Conservation (phyloP, 192 early-diverging fungal species). For the Coemansia sp. region DNA sequence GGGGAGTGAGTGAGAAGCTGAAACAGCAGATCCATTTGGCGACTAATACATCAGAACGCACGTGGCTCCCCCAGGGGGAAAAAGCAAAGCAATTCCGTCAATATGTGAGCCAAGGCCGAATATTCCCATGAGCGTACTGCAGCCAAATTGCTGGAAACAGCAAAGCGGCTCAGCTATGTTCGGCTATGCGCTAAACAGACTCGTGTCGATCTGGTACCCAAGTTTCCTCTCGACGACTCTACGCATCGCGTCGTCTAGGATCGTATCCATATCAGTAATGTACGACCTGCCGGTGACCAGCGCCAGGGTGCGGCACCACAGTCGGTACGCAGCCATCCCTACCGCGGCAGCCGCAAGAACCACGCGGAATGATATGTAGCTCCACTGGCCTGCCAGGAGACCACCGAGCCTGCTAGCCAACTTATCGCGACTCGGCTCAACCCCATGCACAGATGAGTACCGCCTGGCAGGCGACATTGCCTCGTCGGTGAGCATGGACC, state of each 20-base stretch:
- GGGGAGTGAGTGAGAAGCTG: no score
- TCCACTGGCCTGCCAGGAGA: conserved; percentile 34
- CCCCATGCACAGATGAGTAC: conserved; percentile 17
- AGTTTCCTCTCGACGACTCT: conserved; percentile 67
- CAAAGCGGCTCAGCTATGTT: background rate
- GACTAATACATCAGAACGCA: no score
- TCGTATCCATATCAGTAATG: conserved; percentile 64
- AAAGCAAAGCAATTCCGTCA: no score
- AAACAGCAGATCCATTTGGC: no score
- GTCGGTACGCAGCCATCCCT: conserved; percentile 36
- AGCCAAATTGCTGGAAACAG: no score
- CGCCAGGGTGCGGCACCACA: conserved; percentile 25
- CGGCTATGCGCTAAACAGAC: conserved; percentile 69
- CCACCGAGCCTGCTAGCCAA: conserved; percentile 9
- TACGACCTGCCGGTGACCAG: conserved; percentile 19
- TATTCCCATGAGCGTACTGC: no score
- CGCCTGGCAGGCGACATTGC: conserved; percentile 18
- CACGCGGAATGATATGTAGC: conserved; percentile 40
- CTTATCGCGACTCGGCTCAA: conserved; percentile 18
- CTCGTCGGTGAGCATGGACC: conserved; percentile 46
- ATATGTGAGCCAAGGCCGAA: no score
- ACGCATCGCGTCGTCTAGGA: conserved; percentile 73
- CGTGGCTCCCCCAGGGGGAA: no score
- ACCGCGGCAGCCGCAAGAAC: conserved; percentile 50
- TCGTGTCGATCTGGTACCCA: conserved; percentile 77